A percentile compares a stretch with the other conserved stretches of the same genome.
These are phyloP conservation scores for Tricholoma hemisulphureum DNA, from an alignment of 768 basidiomycete genomes.

Conservation along the genomic window DNA sequence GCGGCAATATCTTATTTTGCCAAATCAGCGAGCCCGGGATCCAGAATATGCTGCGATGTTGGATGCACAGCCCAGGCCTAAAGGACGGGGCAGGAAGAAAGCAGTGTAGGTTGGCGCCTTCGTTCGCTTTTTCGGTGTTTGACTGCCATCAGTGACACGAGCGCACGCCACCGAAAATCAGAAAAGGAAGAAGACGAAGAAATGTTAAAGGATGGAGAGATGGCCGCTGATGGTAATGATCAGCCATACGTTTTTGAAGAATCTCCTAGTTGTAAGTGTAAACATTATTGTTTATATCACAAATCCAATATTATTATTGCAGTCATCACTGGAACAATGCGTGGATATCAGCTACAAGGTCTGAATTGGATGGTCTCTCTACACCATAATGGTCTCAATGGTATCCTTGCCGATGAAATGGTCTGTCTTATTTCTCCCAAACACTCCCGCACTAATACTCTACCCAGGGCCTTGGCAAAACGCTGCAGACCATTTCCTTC, in stretches of 20 bases:
- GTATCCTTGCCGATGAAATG: constrained; percentile 98
- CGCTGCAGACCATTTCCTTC: constrained; percentile 96
- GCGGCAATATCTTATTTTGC: neutral
- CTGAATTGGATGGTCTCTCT: constrained; percentile 97
- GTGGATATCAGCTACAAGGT: constrained; percentile 93
- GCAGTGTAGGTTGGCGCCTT: constrained; percentile 49
- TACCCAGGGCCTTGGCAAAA: constrained; percentile 90
- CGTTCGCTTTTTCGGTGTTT: neutral
- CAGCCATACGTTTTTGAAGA: constrained; percentile 94
- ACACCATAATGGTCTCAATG: constrained; percentile 94
- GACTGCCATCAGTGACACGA: constrained; percentile 56
- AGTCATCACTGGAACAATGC: constrained; percentile 91
- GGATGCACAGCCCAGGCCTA: constrained; percentile 82
- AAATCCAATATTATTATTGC: constrained; percentile 7
- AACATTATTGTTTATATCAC: neutral
- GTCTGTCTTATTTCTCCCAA: constrained; percentile 29
- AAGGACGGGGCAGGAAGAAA: constrained; percentile 85
- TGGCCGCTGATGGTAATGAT: constrained; percentile 77
- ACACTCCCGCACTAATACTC: neutral
- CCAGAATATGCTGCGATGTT: constrained; percentile 90
- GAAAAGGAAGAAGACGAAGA: constrained; percentile 99
- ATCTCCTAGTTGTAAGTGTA: constrained; percentile 75
- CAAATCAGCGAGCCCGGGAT: constrained; percentile 74
- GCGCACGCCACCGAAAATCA: constrained; percentile 84
- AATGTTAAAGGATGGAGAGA: constrained; percentile 81